Percentiles rank a stretch among this genome's conserved stretches.
phyloP scores from a whole-genome alignment of 1,284 basidiomycete genomes.

The Leucoagaricus sp. region DNA sequence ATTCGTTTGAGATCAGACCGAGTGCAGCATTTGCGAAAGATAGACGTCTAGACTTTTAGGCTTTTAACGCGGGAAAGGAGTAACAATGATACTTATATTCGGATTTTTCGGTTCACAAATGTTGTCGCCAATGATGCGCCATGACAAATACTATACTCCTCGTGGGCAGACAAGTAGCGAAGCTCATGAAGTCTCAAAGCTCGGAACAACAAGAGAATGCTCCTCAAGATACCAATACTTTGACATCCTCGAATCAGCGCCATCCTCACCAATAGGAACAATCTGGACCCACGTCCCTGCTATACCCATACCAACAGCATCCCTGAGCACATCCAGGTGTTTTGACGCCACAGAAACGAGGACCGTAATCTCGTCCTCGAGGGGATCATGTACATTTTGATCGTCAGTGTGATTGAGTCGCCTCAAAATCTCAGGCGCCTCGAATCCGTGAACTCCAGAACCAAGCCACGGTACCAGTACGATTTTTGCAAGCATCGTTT shows the following conservation, averaged over 20 bases:
- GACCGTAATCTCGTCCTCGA: slow-evolving; percentile 52
- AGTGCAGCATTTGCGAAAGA: no score
- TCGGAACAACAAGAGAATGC: slow-evolving; percentile 33
- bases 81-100: not conserved
- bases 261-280: slow-evolving; percentile 15
- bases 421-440: slow-evolving; percentile 34
- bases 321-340: not conserved
- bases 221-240: slow-evolving; percentile 48
- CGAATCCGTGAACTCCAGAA: slow-evolving; percentile 27
- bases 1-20: not conserved
- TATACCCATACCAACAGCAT: slow-evolving; percentile 45
- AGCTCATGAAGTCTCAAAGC: slow-evolving; percentile 30
- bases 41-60: not conserved
- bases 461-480: slow-evolving; percentile 55
- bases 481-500: slow-evolving; percentile 46
- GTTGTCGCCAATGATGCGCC: no score
- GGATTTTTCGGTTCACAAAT: no score
- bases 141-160: no score
- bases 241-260: slow-evolving; percentile 26
- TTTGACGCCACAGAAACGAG: slow-evolving; percentile 37
- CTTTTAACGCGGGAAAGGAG: not conserved
- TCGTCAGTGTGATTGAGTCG: slow-evolving; percentile 8
- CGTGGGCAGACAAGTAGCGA: no score
- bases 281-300: slow-evolving; percentile 62
- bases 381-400: slow-evolving; percentile 43